Base-by-base conservation (phyloP, 345 rosid genomes). In the Linum usitatissimum region DNA sequence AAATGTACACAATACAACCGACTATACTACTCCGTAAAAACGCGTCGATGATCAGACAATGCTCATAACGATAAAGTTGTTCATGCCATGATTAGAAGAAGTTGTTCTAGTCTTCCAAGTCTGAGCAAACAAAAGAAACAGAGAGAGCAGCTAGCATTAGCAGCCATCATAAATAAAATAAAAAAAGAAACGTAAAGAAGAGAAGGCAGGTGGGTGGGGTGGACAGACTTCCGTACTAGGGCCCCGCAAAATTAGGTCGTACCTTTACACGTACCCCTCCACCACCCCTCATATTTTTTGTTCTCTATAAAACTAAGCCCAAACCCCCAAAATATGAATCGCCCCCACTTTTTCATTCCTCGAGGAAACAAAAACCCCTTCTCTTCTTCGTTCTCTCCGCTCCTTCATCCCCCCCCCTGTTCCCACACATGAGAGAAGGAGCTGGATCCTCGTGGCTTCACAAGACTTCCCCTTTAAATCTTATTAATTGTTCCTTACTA, bases 231-330 rank as follows among this genome's bases (percentile, higher is more conserved):
- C 87, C 87, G 89, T 82, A 84, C 89, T 36, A 7, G 64, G 81
- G 69, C 78, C 72, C 60, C 69, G 51, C 7, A 10, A 69, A 74
- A 18, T 54, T 38, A 13, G 19, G 59, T 17, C 57, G 77, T 61
- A 69, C 77, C 84, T 70, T 75, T 74, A 68, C 86, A 73, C 84
- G 77, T 69, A 73, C 76, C 53, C 71, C 8, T 64, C 55, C 12
- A 12, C 60, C 21, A 0, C 31, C 13, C 21, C 21, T 42, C 15
- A 1, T 7, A 6, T 4, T 13, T 55, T 63, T 23, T 58, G 18
- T 65, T 34, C 69, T 73, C 78, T 83, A 74, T 74, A 66, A 30
- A 61, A 36, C 21, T 45, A 45, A 28, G 3, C 30, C 10, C 66
- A 13, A 2, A 40, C 61, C 42, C 54, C 14, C 51, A 5, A 45